Evolutionary conservation across 768 basidiomycete genomes (phyloP), one percentile per base, ranked within the genome.

Genomic region (Leucocoprinus sp.): DNA sequence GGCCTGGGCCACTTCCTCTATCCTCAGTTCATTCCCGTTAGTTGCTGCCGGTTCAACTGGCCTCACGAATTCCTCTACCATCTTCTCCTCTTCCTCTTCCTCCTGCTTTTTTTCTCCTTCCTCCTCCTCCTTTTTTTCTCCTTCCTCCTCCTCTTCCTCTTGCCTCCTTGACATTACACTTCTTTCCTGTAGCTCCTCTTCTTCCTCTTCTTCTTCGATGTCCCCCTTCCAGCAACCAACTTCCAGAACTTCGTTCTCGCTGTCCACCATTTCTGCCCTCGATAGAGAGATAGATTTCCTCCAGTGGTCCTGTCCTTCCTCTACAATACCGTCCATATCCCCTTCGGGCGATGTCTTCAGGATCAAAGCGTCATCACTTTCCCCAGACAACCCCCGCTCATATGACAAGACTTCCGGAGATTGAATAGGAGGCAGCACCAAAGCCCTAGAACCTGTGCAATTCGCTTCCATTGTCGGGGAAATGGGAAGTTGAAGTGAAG

Each of bases 51-150:
- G 60, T 17, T 62, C 67, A n/a, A 63, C 63, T 15, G 50, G 53
- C 19, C 50, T 58, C 15, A 57, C 65, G 18, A 64, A 62, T 19
- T 50, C 53, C 6, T 39, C 37, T n/a, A 56, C 63, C n/a, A 23
- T 22, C 12, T 36, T 53, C 12, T 57, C 56, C 15, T 44, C 43
- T 27, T 44, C 43, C 9, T 18, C 24, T 19, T 21, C 19, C 11
- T n/a, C 15, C 11, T 19, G 8, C n/a, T 11, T 18, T 11, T 18
- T 3, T n/a, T 56, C 63, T n/a, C 62, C 68, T 19, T 68, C 65
- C 3, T 56, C 59, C 3, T 61, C 64, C 9, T 55, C 64, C 8
- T 62, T 66, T 17, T 53, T 50, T 5, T 50, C 54, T 18, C 55
- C 56, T 15, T 42, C 39, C 9, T 56, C 55, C 29, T 45, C 54